phyloP scores from a whole-genome alignment of 805 yeast species.

The Suhomyces emberorum region DNA sequence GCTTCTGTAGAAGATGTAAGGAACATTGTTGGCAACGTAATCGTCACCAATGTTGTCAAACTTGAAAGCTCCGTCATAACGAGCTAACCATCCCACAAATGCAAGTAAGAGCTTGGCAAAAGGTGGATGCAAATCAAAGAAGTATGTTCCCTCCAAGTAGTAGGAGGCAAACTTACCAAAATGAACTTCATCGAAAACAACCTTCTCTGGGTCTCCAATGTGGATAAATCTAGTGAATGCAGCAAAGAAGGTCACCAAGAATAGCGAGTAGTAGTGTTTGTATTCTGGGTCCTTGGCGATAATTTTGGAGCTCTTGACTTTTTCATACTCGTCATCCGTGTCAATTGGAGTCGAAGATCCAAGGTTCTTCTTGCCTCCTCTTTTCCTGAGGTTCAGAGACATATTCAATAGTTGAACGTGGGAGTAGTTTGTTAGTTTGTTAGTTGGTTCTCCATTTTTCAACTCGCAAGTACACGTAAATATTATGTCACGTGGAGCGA shows the following conservation, averaged over 20 bases:
- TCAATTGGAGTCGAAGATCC: not conserved
- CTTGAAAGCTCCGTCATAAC: conserved; percentile 89
- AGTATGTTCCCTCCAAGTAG: conserved; percentile 85
- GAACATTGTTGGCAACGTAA: conserved; percentile 75
- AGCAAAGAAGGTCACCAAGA: conserved; percentile 40
- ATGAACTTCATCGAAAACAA: conserved; percentile 84
- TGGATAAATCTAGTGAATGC: conserved; percentile 56
- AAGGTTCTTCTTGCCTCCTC: conserved; percentile 22
- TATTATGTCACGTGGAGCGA: not conserved
- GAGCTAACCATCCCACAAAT: conserved; percentile 80
- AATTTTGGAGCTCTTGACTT: conserved; percentile 1
- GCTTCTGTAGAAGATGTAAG: conserved; percentile 79
- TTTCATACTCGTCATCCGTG: conserved; percentile 2
- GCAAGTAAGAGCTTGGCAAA: conserved; percentile 94
- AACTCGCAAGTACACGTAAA: not conserved
- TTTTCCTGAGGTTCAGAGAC: conserved; percentile 28
- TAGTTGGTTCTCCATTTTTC: not conserved
- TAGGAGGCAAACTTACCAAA: conserved; percentile 84
- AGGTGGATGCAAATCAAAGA: conserved; percentile 97
- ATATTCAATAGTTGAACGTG: conserved; percentile 13
- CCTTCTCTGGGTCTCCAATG: conserved; percentile 65
- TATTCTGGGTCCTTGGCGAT: conserved; percentile 23
- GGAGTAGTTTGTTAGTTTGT: too few relatives aligned
- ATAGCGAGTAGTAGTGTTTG: conserved; percentile 33
- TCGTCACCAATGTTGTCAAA: conserved; percentile 86